Evolutionary conservation across 148 eudicot genomes (phyloP).

Genomic region (Rhododendron kiyosumense): DNA sequence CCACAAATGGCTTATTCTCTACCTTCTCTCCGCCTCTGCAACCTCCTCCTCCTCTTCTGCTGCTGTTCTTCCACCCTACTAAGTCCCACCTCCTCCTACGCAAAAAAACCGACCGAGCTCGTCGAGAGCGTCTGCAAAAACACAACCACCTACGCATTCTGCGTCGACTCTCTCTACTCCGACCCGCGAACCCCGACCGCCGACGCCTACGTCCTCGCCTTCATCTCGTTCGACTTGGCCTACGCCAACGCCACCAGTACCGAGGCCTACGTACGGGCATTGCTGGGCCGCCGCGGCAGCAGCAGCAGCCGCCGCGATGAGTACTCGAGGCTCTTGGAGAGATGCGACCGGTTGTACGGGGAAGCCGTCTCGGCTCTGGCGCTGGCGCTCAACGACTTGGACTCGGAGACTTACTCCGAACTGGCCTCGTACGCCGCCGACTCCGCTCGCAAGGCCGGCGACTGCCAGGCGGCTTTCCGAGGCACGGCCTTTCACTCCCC

Average conservation of each 20-base stretch:
- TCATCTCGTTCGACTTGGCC: constrained; percentile 12
- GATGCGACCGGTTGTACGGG: not conserved
- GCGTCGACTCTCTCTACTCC: constrained; percentile 10
- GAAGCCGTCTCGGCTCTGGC: not conserved
- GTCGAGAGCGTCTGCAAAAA: constrained; percentile 15
- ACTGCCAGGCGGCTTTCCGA: not conserved
- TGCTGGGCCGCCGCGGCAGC: not conserved
- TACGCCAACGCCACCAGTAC: constrained; percentile 13
- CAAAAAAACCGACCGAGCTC: not conserved
- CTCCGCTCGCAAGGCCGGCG: not conserved
- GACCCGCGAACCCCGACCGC: constrained; percentile 15
- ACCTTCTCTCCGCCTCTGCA: not conserved
- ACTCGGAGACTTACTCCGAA: not conserved
- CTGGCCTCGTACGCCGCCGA: not conserved
- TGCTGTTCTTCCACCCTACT: not conserved
- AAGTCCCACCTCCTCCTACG: not conserved
- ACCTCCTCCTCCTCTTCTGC: not conserved
- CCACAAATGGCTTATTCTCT: not conserved
- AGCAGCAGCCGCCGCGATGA: not conserved
- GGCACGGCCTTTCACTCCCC: not conserved
- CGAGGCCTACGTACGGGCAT: not conserved
- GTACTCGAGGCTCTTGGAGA: not conserved
- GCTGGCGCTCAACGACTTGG: not conserved
- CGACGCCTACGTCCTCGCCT: constrained; percentile 15
- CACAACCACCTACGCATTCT: constrained; percentile 19